These are phyloP conservation scores for Podospora pseudocomata DNA, from an alignment of 495 filamentous ascomycete species.

Conservation along the genomic window DNA sequence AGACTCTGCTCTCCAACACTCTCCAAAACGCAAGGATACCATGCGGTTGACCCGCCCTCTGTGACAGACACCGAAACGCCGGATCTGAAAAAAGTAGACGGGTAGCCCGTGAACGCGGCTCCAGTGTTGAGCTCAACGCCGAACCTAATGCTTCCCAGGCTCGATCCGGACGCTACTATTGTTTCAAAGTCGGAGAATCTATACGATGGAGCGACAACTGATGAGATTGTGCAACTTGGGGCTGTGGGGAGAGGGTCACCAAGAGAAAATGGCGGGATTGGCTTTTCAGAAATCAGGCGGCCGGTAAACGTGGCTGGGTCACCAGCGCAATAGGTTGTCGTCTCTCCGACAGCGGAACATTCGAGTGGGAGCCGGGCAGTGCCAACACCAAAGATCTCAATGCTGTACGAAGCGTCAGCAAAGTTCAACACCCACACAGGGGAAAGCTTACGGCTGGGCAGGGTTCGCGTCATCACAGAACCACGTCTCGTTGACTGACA, in stretches of 20 bases:
- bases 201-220: constrained; percentile 28
- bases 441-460: constrained; percentile 16
- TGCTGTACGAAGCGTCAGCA: constrained; percentile 4
- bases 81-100: constrained; percentile 15
- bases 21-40: constrained; percentile 26
- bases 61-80: constrained; percentile 6
- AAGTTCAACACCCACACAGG: background rate
- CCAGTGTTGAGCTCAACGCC: constrained; percentile 27
- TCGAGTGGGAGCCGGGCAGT: constrained; percentile 10
- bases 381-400: constrained; percentile 14
- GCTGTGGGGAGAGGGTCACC: constrained; percentile 23
- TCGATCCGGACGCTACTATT: background rate
- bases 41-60: constrained; percentile 9
- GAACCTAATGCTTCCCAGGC: constrained; percentile 18
- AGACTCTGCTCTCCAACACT: constrained; percentile 16
- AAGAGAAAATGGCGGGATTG: constrained; percentile 28
- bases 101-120: constrained; percentile 20
- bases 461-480: constrained; percentile 24
- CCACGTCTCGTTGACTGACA: constrained; percentile 26
- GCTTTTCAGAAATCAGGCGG: constrained; percentile 10
- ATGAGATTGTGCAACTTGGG: constrained; percentile 32
- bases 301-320: constrained; percentile 17
- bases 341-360: constrained; percentile 11
- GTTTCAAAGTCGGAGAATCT: constrained; percentile 25
- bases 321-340: constrained; percentile 20